Conservation (phyloP, 73 alveolate species). For the Paraurostyla sp. region DNA sequence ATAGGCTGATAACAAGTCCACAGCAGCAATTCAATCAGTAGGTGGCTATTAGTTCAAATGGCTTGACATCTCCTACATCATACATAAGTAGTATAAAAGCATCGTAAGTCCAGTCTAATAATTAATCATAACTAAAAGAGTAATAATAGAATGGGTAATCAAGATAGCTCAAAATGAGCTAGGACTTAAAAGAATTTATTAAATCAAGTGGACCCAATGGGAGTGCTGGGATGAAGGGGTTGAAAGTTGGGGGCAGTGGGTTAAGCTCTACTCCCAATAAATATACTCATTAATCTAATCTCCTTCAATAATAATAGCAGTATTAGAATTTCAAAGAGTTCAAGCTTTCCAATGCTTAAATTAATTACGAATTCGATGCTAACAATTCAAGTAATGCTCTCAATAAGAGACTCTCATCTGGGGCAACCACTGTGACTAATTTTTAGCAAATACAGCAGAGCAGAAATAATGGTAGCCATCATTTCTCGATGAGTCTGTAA, state of each 20-base stretch:
- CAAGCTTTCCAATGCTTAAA: not conserved
- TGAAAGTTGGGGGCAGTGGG: not conserved
- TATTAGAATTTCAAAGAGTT: not conserved
- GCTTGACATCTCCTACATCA: not conserved
- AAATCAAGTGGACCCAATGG: too few relatives aligned
- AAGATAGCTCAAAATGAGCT: not conserved
- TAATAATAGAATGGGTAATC: too few relatives aligned
- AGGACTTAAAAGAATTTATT: not conserved
- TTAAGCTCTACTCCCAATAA: not conserved
- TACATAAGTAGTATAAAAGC: not conserved
- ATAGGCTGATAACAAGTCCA: not conserved
- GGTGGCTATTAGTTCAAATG: not conserved
- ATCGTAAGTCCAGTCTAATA: not conserved
- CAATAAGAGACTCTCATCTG: too few relatives aligned
- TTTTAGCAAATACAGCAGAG: too few relatives aligned
- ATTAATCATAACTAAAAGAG: not conserved
- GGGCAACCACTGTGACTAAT: too few relatives aligned
- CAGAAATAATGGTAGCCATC: too few relatives aligned
- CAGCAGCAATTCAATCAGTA: not conserved
- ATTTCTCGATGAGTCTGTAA: too few relatives aligned
- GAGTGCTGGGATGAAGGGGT: too few relatives aligned
- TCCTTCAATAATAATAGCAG: not conserved
- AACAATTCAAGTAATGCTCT: too few relatives aligned
- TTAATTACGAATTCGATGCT: not conserved
- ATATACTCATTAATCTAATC: not conserved